These are phyloP conservation scores for Pelagomonas calceolata DNA, from an alignment of 108 stramenopile species.

Conservation along the genomic window DNA sequence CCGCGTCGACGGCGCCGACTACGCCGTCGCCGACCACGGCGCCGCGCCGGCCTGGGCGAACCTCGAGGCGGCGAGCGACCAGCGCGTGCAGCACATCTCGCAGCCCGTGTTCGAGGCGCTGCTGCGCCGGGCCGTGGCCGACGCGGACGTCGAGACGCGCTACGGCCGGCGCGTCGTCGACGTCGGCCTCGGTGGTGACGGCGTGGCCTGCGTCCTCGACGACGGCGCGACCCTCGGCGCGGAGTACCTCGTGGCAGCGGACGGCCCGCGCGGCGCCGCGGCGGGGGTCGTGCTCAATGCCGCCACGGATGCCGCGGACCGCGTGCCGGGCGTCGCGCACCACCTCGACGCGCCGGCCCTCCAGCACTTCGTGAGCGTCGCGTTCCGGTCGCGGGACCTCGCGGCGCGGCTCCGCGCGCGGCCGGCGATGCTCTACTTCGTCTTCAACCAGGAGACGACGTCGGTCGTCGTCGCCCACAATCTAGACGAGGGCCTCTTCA, in stretches of 20 bases:
- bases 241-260: constrained; percentile 26
- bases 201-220: background rate
- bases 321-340: background rate
- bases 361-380: constrained; percentile 34
- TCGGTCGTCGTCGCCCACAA: constrained; percentile 43
- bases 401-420: constrained; percentile 4
- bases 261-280: constrained; percentile 30
- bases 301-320: constrained; percentile 4
- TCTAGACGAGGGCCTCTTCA: constrained; percentile 32
- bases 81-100: constrained; percentile 26
- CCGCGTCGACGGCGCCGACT: constrained; percentile 3
- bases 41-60: background rate
- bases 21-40: constrained; percentile 8
- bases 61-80: background rate
- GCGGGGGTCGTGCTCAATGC: constrained; percentile 14
- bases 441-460: constrained; percentile 33
- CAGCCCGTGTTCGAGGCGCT: constrained; percentile 32
- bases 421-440: constrained; percentile 46
- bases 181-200: background rate
- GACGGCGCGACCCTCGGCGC: constrained; percentile 5
- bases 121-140: constrained; percentile 21
- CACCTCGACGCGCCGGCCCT: background rate
- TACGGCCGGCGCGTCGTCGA: constrained; percentile 6
- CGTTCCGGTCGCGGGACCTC: constrained; percentile 27
- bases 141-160: background rate